phyloP scores from a whole-genome alignment of 2,329 filamentous ascomycete genomes.

The Lasiodiplodia theobromae region DNA sequence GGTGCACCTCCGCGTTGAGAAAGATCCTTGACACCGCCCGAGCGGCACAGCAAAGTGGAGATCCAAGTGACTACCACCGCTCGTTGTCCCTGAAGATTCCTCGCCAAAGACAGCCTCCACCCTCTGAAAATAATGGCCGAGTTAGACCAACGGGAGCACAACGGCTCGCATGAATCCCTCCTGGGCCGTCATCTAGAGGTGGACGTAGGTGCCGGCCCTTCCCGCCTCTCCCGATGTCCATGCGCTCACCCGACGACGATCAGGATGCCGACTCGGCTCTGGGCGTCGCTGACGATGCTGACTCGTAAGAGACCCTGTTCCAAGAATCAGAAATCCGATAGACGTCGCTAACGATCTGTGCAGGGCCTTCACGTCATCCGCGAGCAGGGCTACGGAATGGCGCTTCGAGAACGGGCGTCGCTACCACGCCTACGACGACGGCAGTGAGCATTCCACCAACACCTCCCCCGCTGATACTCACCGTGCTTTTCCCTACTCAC shows the following conservation, averaged over 20 bases:
- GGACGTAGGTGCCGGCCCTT: not conserved
- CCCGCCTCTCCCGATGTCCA: not conserved
- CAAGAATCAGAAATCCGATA: not conserved
- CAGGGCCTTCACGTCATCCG: conserved; percentile 16
- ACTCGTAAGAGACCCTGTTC: not conserved
- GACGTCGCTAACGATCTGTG: not conserved
- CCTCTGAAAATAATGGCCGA: not conserved
- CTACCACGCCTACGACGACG: conserved; percentile 19
- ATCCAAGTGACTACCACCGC: not conserved
- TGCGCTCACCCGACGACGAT: not conserved
- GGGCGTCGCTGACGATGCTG: not conserved
- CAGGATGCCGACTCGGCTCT: conserved; percentile 5
- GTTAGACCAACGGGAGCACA: not conserved
- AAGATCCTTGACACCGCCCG: not conserved
- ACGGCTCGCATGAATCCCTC: not conserved
- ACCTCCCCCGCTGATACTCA: not conserved
- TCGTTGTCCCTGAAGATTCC: too few relatives aligned
- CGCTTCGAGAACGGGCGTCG: conserved; percentile 29
- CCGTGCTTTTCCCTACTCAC: too few relatives aligned
- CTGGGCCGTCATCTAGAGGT: conserved; percentile 18
- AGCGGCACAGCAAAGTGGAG: not conserved
- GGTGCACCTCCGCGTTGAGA: not conserved
- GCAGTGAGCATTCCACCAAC: not conserved
- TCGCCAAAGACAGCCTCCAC: too few relatives aligned
- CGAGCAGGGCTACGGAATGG: not conserved